Percentiles rank a stretch among this genome's conserved stretches.
Evolutionary conservation across 176 grass and related monocot genomes (phyloP).

Genomic region (Luzula sylvatica): DNA sequence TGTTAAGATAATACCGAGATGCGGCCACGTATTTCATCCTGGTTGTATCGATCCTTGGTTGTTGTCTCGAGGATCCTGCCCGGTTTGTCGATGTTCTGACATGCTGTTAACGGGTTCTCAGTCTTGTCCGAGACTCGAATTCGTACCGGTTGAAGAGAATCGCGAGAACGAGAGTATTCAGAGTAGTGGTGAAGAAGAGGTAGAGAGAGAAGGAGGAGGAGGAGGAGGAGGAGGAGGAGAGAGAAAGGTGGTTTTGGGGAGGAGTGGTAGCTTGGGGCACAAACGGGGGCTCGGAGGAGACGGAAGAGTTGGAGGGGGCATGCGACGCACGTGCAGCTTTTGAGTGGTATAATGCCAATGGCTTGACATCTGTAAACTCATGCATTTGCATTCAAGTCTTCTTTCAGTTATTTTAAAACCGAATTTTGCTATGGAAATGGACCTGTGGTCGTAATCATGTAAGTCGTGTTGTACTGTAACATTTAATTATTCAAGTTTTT

Average conservation of each 20-base stretch:
- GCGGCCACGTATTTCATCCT: conserved; percentile 29
- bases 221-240: not conserved
- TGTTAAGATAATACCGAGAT: conserved; percentile 29
- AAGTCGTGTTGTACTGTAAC: no score
- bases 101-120: not conserved
- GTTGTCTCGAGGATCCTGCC: conserved; percentile 16
- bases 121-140: not conserved
- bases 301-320: not conserved
- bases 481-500: no score
- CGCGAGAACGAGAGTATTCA: not conserved
- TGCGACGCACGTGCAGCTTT: conserved; percentile 23
- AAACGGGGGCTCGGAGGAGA: not conserved
- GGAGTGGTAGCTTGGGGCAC: conserved; percentile 5
- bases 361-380: conserved; percentile 15
- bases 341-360: not conserved
- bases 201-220: not conserved
- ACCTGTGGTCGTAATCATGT: no score
- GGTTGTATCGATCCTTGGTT: conserved; percentile 28
- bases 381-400: no score
- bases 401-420: no score
- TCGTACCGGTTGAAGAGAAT: not conserved
- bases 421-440: no score
- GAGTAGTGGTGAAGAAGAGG: not conserved
- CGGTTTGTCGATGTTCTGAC: conserved; percentile 26
- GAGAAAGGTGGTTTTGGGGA: not conserved